Base-by-base conservation (phyloP, 192 early-diverging fungal genomes). In the Spinellus fusiger region DNA sequence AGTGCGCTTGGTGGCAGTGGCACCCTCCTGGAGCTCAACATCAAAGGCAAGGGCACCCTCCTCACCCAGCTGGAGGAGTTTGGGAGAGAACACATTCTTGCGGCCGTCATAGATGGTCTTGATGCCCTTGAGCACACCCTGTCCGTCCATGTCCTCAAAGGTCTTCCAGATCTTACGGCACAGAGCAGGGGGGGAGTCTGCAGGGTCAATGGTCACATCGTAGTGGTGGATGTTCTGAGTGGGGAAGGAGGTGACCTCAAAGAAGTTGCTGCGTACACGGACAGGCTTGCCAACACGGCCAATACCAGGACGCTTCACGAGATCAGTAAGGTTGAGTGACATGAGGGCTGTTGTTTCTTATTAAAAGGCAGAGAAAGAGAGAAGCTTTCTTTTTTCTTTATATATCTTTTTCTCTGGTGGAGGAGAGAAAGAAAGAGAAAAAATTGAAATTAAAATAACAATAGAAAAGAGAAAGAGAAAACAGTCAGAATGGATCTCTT, bases 91-190 rank as follows among this genome's bases (percentile, higher is more conserved):
- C 0, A 93, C 71, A 37, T 89, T 90, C 63, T 87, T 84, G 31
- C 89, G 74, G 10, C 92, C 88, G 65, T 97, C 95, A 75, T 82
- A 97, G 4, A 95, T 86, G 32, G 89, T 80, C 12, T 70, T 57
- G 33, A 81, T 75, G n/a, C 82, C 78, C 12, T 72, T 72, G 9
- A 93, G 77, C 7, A 73, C 78, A 25, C 74, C 74, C 16, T 72
- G 70, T 7, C 77, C 66, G 59, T 78, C 58, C 22, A 70, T 40
- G 1, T 69, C 61, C 46, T 84, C 80, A 76, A 88, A 86, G 20
- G 80, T 61, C 51, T 86, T 77, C 70, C 81, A 91, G 53, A 93
- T 65, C 13, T 80, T 69, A 5, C 88, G 57, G 66, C 87, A 86
- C 35, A 93, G 84, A 6, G 83, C 79, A 1, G 87, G 84, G 12